These are phyloP conservation scores for Lindgomyces ingoldianus DNA, from an alignment of 495 filamentous ascomycete species.

Conservation along the genomic window DNA sequence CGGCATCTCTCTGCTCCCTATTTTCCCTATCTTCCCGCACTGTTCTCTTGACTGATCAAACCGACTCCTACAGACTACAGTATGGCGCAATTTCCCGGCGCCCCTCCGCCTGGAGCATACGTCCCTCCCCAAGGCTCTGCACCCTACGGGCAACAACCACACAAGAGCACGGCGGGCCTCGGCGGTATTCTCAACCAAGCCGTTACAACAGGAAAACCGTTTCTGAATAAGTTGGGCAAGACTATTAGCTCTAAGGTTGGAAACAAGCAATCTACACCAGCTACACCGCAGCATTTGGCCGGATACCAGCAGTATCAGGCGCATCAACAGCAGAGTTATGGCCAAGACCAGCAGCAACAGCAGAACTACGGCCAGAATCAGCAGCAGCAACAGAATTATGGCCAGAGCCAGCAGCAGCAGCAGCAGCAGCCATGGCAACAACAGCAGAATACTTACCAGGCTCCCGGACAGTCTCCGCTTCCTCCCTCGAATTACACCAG, in stretches of 20 bases:
- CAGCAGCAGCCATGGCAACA: conserved; percentile 4
- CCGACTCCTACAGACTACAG: not conserved
- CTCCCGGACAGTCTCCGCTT: conserved; percentile 23
- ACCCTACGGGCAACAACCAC: conserved; percentile 3
- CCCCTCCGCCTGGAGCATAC: conserved; percentile 26
- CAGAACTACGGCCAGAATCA: not conserved
- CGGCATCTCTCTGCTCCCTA: not conserved
- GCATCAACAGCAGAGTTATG: conserved; percentile 22
- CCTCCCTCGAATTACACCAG: conserved; percentile 24
- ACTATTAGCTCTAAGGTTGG: conserved; percentile 31
- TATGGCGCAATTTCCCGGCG: conserved; percentile 33
- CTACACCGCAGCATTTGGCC: conserved; percentile 28
- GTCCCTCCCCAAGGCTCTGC: conserved; percentile 21
- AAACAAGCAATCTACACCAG: conserved; percentile 17
- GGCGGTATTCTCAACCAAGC: conserved; percentile 33
- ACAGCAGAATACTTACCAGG: conserved; percentile 6
- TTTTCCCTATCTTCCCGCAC: not conserved
- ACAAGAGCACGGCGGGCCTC: conserved; percentile 7
- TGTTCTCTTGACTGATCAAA: not conserved
- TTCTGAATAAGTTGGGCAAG: conserved; percentile 35
- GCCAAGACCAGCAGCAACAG: not conserved
- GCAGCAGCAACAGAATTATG: not conserved
- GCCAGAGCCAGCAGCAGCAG: conserved; percentile 4
- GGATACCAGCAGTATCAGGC: conserved; percentile 31
- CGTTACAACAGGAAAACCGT: conserved; percentile 35